Percentiles rank a stretch among this genome's conserved stretches.
These are phyloP conservation scores for Golubevia pallescens DNA, from an alignment of 1,284 basidiomycete genomes.

Conservation along the genomic window DNA sequence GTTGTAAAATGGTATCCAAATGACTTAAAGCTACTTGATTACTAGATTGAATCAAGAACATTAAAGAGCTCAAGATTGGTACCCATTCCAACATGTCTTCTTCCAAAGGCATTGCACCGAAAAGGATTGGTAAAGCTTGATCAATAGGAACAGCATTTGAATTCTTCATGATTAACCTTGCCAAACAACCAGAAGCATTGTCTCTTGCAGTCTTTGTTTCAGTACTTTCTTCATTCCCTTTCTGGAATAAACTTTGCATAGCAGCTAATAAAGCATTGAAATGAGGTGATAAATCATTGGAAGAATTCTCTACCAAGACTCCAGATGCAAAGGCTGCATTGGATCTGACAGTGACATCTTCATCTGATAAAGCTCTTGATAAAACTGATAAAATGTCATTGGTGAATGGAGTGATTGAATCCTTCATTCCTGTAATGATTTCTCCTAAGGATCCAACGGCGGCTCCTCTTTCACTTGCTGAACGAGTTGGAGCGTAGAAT, in stretches of 20 bases:
- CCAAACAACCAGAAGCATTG: slow-evolving; percentile 92
- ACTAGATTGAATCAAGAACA: slow-evolving; percentile 82
- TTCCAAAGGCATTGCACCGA: slow-evolving; percentile 82
- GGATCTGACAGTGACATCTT: slow-evolving; percentile 88
- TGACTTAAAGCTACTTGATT: slow-evolving; percentile 73
- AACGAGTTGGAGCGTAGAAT: slow-evolving; percentile 86
- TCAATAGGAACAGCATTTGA: slow-evolving; percentile 83
- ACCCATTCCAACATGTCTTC: slow-evolving; percentile 75
- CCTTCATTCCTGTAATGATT: slow-evolving; percentile 91
- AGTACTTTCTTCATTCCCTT: slow-evolving; percentile 71
- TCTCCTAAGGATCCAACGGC: slow-evolving; percentile 94
- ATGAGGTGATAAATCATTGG: slow-evolving; percentile 81
- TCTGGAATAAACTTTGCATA: slow-evolving; percentile 82
- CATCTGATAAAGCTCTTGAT: slow-evolving; percentile 75
- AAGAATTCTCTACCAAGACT: slow-evolving; percentile 86
- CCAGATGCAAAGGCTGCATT: slow-evolving; percentile 95
- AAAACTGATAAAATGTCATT: slow-evolving; percentile 66
- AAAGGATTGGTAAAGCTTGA: slow-evolving; percentile 81
- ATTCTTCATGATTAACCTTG: slow-evolving; percentile 85
- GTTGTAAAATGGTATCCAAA: slow-evolving; percentile 80
- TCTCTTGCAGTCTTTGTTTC: slow-evolving; percentile 84
- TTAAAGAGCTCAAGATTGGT: slow-evolving; percentile 86
- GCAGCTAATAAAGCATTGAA: slow-evolving; percentile 80
- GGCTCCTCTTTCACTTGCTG: slow-evolving; percentile 87
- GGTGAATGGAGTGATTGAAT: slow-evolving; percentile 83